Percentiles rank a stretch among this genome's conserved stretches.
phyloP scores from a whole-genome alignment of 1,284 basidiomycete species.

The Heterobasidion parviporum region DNA sequence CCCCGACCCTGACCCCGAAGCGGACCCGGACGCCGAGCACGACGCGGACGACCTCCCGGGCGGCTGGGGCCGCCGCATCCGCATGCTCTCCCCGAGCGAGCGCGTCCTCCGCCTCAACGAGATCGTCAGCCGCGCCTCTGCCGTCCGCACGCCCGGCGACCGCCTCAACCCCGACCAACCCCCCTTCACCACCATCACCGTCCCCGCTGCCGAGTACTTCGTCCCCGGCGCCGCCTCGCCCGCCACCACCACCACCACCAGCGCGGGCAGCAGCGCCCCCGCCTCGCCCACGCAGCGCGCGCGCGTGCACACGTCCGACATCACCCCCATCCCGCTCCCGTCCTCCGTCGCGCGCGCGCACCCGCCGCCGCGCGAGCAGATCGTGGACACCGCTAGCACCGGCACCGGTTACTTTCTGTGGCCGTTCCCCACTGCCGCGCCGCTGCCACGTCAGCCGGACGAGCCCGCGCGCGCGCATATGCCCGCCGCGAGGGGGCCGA shows the following conservation, averaged over 20 bases:
- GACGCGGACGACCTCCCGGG: neutral
- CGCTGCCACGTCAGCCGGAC: neutral
- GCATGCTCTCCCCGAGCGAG: neutral
- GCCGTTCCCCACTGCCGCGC: neutral
- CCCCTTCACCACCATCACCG: neutral
- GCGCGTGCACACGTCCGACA: slow-evolving; percentile 11
- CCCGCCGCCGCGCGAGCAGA: neutral
- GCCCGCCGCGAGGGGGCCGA: neutral
- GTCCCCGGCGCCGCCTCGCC: neutral
- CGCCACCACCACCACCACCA: neutral
- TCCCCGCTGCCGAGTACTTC: neutral
- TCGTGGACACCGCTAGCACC: too few species aligned
- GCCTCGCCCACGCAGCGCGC: neutral
- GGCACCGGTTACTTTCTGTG: neutral
- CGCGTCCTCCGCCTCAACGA: slow-evolving; percentile 4
- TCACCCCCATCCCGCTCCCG: slow-evolving; percentile 13
- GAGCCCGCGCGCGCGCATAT: neutral
- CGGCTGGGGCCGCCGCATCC: neutral
- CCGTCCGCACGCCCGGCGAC: neutral
- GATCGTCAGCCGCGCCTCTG: slow-evolving; percentile 6
- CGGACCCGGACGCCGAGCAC: too few species aligned
- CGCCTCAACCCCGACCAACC: too few species aligned
- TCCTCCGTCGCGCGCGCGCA: slow-evolving; percentile 4
- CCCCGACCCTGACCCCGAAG: slow-evolving; percentile 2
- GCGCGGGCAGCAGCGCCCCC: neutral